phyloP scores from a whole-genome alignment of 2,329 filamentous ascomycete genomes.

The Cercospora sesami region DNA sequence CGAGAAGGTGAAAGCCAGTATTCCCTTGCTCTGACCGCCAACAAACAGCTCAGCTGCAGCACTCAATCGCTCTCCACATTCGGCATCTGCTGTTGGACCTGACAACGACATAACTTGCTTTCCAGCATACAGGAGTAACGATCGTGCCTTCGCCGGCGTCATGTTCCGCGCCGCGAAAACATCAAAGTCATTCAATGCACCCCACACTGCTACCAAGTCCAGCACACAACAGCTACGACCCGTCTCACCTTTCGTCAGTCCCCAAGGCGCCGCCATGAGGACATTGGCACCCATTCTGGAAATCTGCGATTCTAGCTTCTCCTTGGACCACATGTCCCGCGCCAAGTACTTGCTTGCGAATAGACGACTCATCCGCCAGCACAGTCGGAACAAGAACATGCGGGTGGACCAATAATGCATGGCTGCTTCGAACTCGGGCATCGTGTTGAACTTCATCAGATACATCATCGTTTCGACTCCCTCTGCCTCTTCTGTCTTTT shows the following conservation, averaged over 20 bases:
- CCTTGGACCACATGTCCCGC: constrained; percentile 10
- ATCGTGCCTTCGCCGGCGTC: constrained; percentile 15
- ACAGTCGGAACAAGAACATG: constrained; percentile 22
- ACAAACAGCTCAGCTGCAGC: constrained; percentile 23
- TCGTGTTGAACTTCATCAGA: constrained; percentile 21
- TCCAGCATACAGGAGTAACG: constrained; percentile 9
- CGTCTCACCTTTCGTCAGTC: constrained; percentile 18
- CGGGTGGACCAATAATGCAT: constrained; percentile 24
- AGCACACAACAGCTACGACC: constrained; percentile 20
- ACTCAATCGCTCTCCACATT: constrained; percentile 16
- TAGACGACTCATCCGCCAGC: constrained; percentile 20
- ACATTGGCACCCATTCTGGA: constrained; percentile 22
- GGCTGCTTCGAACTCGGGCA: constrained; percentile 21
- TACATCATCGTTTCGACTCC: constrained; percentile 15
- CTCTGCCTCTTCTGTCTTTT: constrained; percentile 14
- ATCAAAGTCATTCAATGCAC: constrained; percentile 22
- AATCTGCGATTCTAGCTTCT: constrained; percentile 13
- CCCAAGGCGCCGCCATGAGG: constrained; percentile 23
- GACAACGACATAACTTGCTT: constrained; percentile 19
- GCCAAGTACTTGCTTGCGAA: constrained; percentile 17
- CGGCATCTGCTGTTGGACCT: constrained; percentile 5
- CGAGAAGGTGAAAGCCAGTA: constrained; percentile 22
- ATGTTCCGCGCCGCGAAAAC: constrained; percentile 21
- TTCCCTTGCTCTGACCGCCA: constrained; percentile 17
- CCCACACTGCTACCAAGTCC: constrained; percentile 24